Evolutionary conservation across 805 yeast species (phyloP).

Genomic region (Metschnikowia aberdeeniae): DNA sequence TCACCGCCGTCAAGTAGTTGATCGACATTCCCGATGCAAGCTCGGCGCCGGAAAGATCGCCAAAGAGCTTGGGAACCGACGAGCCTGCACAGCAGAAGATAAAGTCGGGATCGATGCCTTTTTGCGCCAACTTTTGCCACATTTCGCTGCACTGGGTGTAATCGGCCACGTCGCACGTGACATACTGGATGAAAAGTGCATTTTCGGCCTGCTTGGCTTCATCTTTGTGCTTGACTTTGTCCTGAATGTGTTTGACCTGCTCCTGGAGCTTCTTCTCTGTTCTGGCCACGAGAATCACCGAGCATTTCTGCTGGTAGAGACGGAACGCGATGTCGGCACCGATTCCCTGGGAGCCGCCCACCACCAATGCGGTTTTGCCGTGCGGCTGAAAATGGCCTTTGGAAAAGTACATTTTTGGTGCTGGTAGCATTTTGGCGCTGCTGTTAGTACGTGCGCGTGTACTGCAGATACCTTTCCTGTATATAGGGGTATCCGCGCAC

Average conservation of each 20-base stretch:
- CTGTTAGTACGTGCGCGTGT: too few species aligned
- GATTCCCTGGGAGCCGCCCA: conserved; percentile 94
- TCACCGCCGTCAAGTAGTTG: conserved; percentile 73
- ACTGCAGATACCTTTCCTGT: too few species aligned
- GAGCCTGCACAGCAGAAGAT: conserved; percentile 87
- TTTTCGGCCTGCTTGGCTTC: conserved; percentile 15
- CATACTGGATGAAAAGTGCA: conserved; percentile 25
- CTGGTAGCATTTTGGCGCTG: too few species aligned
- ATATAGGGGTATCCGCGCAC: background rate
- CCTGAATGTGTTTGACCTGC: conserved; percentile 45
- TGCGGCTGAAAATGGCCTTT: conserved; percentile 29
- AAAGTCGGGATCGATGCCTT: conserved; percentile 55
- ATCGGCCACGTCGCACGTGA: conserved; percentile 62
- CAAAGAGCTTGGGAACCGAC: conserved; percentile 72
- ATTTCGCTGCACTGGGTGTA: conserved; percentile 47
- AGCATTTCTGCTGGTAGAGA: conserved; percentile 51
- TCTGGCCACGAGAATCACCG: conserved; percentile 74
- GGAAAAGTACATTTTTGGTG: conserved; percentile 26
- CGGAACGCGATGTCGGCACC: conserved; percentile 74
- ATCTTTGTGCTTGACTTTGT: background rate
- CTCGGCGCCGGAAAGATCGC: conserved; percentile 58
- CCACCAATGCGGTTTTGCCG: conserved; percentile 61
- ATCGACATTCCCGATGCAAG: conserved; percentile 57
- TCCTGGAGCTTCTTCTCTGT: conserved; percentile 54
- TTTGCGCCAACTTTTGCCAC: conserved; percentile 31